Conservation (phyloP, 768 basidiomycete species). For the Pisolithus microcarpus region DNA sequence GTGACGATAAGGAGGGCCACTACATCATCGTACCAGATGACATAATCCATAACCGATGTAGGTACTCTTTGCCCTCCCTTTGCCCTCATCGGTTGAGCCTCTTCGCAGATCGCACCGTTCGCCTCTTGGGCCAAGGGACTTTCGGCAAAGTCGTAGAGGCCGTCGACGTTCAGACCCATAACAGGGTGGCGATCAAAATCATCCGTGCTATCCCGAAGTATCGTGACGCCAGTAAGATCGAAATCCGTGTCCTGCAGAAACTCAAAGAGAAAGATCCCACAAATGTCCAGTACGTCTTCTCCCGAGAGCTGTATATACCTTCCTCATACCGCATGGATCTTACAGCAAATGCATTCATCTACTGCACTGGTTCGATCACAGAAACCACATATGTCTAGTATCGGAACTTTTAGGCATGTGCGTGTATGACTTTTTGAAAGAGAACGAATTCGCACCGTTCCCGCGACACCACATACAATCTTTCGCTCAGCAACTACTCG, state of each 20-base stretch:
- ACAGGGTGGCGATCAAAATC: conserved; percentile 93
- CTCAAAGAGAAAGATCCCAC: conserved; percentile 83
- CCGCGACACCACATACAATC: conserved; percentile 94
- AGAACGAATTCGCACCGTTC: conserved; percentile 94
- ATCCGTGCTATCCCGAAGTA: conserved; percentile 98
- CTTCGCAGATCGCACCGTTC: conserved; percentile 77
- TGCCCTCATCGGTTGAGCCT: conserved; percentile 9
- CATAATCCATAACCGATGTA: conserved; percentile 80
- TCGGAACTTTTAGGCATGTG: conserved; percentile 95
- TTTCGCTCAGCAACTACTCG: conserved; percentile 87
- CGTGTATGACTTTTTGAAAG: conserved; percentile 98
- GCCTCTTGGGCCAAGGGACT: conserved; percentile 91
- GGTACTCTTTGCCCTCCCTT: conserved; percentile 22
- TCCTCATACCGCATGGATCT: conserved; percentile 11
- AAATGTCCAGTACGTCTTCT: conserved; percentile 72
- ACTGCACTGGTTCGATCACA: conserved; percentile 89
- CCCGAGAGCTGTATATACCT: conserved; percentile 7
- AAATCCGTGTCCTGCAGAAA: conserved; percentile 89
- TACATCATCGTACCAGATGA: conserved; percentile 93
- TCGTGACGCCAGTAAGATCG: conserved; percentile 97
- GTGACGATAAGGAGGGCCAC: conserved; percentile 98
- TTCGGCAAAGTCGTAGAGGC: conserved; percentile 99
- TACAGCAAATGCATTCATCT: conserved; percentile 96
- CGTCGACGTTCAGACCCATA: conserved; percentile 65
- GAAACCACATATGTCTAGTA: conserved; percentile 96